Base-by-base conservation (phyloP, 208 protist species). In the Leishmania tarentolae region DNA sequence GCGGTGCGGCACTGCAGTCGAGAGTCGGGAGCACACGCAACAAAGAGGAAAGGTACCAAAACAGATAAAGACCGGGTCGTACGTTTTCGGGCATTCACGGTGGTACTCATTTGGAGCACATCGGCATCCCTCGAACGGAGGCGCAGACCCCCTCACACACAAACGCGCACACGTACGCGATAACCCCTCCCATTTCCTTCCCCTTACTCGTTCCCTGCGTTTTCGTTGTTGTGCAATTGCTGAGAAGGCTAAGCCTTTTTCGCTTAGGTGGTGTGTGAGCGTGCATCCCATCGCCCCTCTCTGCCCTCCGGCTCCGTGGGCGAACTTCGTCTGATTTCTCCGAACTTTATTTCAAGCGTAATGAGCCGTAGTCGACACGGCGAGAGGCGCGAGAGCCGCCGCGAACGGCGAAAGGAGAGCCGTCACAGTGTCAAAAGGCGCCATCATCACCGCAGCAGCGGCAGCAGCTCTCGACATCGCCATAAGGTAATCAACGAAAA, bases 281-380 rank as follows among this genome's bases (percentile, higher is more conserved):
- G 6, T 28, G 15, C 37, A 40, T 70, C 4, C 28, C 9, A 37
- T n/a, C 28, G 7, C 57, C n/a, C 24, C 65, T 46, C 0, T 7
- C 21, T 9, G 15, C 44, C 21, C 21, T 31, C 70, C 70, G 1
- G 13, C 3, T 1, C 46, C 15, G 19, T 28, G 42, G 37, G 24
- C 15, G 8, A 42, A 3, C 40, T 57, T 35, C 15, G 46, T 19
- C 11, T 28, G 1, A 3, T 40, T 46, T 28, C 19, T 11, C 28
- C 15, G 0, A 1, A 35, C 44, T 74, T 37, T 9, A 47, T 37
- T 28, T 3, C 50, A 57, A 21, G 24, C 17, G n/a, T 21, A 53
- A 85, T 85, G 82, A 78, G 82, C 59, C 82, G 57, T 28, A 70
- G 76, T 1, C 82, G 61, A 13, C 76, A 63, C 21, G 57, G 59